Conservation (phyloP, 2,329 filamentous ascomycete genomes). For the Fusarium irregulare region DNA sequence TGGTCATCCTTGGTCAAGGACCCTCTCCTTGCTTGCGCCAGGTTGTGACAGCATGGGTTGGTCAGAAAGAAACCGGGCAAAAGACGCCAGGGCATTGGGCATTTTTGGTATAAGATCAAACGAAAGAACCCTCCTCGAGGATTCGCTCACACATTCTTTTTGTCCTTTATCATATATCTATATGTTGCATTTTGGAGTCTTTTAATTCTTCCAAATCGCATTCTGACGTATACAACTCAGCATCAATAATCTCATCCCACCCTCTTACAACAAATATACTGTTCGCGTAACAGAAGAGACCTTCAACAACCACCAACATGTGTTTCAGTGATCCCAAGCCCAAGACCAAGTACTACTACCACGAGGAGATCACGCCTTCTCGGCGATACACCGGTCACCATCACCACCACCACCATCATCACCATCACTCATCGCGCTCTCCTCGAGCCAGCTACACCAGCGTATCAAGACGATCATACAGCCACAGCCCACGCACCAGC, state of each 20-base stretch:
- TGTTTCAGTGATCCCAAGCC: constrained; percentile 61
- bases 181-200: neutral
- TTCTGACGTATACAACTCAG: neutral
- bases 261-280: constrained; percentile 7
- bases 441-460: constrained; percentile 59
- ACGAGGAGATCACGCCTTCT: constrained; percentile 64
- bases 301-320: constrained; percentile 53
- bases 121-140: constrained; percentile 28
- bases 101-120: constrained; percentile 42
- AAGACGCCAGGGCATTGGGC: constrained; percentile 36
- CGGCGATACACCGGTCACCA: constrained; percentile 53
- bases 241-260: constrained; percentile 1
- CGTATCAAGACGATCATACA: constrained; percentile 53
- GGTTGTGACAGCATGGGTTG: constrained; percentile 40
- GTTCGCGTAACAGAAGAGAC: constrained; percentile 10
- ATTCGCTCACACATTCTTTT: constrained; percentile 1
- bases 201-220: neutral
- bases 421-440: constrained; percentile 50
- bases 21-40: constrained; percentile 39
- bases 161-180: constrained; percentile 10
- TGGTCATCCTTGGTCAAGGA: constrained; percentile 36
- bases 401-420: constrained; percentile 51
- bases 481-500: constrained; percentile 58
- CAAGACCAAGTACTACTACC: constrained; percentile 64
- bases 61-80: constrained; percentile 45